Conservation (phyloP, 2,329 filamentous ascomycete species). For the Talaromyces sp. region DNA sequence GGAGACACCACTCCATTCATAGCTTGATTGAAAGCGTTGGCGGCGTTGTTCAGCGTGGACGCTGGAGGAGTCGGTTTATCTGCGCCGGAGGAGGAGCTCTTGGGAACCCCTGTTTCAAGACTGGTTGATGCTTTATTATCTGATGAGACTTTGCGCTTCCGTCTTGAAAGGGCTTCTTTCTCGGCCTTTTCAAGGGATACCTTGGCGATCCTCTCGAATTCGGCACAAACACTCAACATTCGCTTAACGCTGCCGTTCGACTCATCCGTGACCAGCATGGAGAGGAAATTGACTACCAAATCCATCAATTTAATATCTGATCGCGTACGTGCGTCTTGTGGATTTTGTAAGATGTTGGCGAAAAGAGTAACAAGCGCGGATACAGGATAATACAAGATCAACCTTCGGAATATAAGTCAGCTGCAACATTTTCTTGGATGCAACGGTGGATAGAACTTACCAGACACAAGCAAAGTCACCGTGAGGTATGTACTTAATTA, state of each 20-base stretch:
- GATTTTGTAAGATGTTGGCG: slow-evolving; percentile 93
- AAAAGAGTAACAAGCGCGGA: slow-evolving; percentile 92
- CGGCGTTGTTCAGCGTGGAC: not conserved
- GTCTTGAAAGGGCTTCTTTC: slow-evolving; percentile 69
- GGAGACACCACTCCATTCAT: slow-evolving; percentile 1
- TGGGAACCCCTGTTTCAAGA: slow-evolving; percentile 11
- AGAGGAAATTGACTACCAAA: slow-evolving; percentile 84
- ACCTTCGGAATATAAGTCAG: slow-evolving; percentile 45
- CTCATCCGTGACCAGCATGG: slow-evolving; percentile 80
- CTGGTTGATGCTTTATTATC: not conserved
- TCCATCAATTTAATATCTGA: slow-evolving; percentile 90
- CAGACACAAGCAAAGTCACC: slow-evolving; percentile 93
- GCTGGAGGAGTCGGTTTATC: not conserved
- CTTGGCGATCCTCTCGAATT: slow-evolving; percentile 91
- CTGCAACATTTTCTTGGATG: not conserved
- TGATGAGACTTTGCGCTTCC: slow-evolving; percentile 70
- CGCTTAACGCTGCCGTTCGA: slow-evolving; percentile 86
- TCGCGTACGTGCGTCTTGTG: slow-evolving; percentile 77
- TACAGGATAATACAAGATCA: slow-evolving; percentile 94
- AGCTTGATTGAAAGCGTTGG: not conserved
- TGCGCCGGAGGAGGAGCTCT: slow-evolving; percentile 1
- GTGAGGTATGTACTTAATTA: slow-evolving; percentile 94
- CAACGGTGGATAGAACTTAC: slow-evolving; percentile 47
- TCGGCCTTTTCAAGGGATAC: slow-evolving; percentile 88
- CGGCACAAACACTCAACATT: slow-evolving; percentile 90